These are phyloP conservation scores for Panicum hallii DNA, from an alignment of 202 grass and related monocot species.

Conservation along the genomic window DNA sequence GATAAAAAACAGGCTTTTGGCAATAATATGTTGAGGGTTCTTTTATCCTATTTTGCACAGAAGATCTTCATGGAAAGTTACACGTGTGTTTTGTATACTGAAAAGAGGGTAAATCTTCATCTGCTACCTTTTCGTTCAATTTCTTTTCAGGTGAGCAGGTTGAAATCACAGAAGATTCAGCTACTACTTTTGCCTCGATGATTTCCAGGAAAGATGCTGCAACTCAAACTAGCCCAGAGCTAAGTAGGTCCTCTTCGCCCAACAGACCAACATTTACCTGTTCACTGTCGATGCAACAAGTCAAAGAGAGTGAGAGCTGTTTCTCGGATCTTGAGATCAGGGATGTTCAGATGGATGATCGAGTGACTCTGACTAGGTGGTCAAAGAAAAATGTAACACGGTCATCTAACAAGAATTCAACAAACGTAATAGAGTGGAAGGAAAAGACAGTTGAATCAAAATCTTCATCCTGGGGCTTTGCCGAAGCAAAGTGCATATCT, in stretches of 20 bases:
- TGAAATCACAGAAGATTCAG: conserved; percentile 56
- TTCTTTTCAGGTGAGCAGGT: conserved; percentile 63
- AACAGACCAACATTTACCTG: conserved; percentile 45
- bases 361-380: conserved; percentile 79
- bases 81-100: background rate
- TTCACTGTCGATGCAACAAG: conserved; percentile 33
- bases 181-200: conserved; percentile 14
- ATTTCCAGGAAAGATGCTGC: conserved; percentile 62
- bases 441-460: conserved; percentile 63
- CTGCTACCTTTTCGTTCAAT: conserved; percentile 32
- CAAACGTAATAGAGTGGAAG: conserved; percentile 77
- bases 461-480: conserved; percentile 60
- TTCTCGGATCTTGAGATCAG: conserved; percentile 77
- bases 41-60: background rate
- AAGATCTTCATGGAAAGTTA: conserved; percentile 30
- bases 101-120: background rate
- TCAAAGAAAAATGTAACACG: conserved; percentile 74
- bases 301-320: conserved; percentile 63
- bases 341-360: conserved; percentile 75
- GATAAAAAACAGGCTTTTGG: background rate
- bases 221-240: conserved; percentile 86
- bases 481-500: conserved; percentile 63
- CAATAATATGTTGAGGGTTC: conserved; percentile 18
- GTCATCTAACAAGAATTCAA: conserved; percentile 57
- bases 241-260: conserved; percentile 62